These are phyloP conservation scores for Penicillium concentricum DNA, from an alignment of 2,329 filamentous ascomycete genomes.

Conservation along the genomic window DNA sequence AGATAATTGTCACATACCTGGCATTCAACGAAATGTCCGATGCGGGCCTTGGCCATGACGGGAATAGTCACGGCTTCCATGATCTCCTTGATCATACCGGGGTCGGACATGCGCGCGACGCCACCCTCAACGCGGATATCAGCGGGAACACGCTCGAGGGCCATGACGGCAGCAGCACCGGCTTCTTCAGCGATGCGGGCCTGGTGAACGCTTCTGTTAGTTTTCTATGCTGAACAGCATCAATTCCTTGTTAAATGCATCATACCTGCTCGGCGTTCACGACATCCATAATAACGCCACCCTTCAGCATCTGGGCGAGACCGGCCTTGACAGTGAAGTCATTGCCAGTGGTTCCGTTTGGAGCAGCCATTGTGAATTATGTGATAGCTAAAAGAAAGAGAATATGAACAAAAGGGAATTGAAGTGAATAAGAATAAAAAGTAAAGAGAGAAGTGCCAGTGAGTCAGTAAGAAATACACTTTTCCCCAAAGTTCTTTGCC, in stretches of 20 bases:
- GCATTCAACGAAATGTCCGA: conserved; percentile 97
- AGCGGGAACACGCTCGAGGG: conserved; percentile 92
- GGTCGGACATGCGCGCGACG: conserved; percentile 96
- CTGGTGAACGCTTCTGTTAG: conserved; percentile 40
- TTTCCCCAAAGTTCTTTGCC: conserved; percentile 19
- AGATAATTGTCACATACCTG: conserved; percentile 53
- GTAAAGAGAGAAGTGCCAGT: conserved; percentile 4
- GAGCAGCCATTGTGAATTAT: conserved; percentile 36
- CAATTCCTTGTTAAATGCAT: neutral
- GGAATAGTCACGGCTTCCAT: conserved; percentile 94
- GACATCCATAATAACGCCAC: conserved; percentile 99
- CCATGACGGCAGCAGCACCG: conserved; percentile 96
- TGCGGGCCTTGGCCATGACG: conserved; percentile 98
- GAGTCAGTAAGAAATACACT: conserved; percentile 22
- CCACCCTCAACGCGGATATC: conserved; percentile 92
- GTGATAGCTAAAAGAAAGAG: conserved; percentile 4
- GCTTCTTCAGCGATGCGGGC: conserved; percentile 97
- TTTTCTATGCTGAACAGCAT: neutral
- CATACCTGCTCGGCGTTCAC: conserved; percentile 78
- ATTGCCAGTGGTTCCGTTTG: conserved; percentile 41
- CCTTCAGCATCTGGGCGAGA: conserved; percentile 96
- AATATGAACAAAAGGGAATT: conserved; percentile 5
- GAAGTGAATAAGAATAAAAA: conserved; percentile 7
- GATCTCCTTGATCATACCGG: conserved; percentile 90
- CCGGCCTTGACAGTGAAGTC: conserved; percentile 91